Evolutionary conservation across 108 stramenopile genomes (phyloP), one percentile per base, ranked within the genome.

Genomic region (Cyclotella cryptica): DNA sequence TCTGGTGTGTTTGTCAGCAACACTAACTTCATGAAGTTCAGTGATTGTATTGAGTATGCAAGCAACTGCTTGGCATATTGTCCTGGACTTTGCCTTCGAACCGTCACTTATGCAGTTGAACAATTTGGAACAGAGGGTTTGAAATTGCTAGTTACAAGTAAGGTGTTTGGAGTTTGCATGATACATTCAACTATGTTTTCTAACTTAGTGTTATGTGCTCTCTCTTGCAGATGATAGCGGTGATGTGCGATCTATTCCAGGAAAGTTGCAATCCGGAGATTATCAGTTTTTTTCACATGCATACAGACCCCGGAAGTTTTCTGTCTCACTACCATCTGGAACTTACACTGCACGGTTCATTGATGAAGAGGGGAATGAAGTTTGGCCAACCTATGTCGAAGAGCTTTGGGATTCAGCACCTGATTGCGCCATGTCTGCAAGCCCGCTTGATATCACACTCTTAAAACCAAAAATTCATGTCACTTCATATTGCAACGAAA

Each of bases 361-460:
- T 40, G 80, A 81, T 73, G 43, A 44, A 53, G n/a, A 71, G 22
- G 80, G 80, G 19, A 65, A 53, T 24, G n/a, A 21, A 14, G 80
- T 65, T 22, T 87, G 82, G 81, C 86, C 86, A 7, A 78, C 72
- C 11, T 84, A 45, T 42, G 80, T 74, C 9, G 76, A 83, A 68
- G 86, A 87, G 72, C 26, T 26, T 17, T 84, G 79, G 79, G 75
- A 77, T 1, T 53, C 62, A 12, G 44, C 69, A 8, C 75, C 84
- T 59, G 78, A 78, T 43, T 84, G 84, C 35, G 21, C 51, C 19
- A 75, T 75, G 47, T 53, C 44, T 19, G 75, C 55, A n/a, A n/a
- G 30, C 14, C 57, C 64, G 2, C 62, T 66, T 58, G 70, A 71
- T 28, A 54, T 84, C 24, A 80, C 66, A 19, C 24, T 80, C 3